Conservation (phyloP, 129 eudicot species). For the Lonicera japonica region DNA sequence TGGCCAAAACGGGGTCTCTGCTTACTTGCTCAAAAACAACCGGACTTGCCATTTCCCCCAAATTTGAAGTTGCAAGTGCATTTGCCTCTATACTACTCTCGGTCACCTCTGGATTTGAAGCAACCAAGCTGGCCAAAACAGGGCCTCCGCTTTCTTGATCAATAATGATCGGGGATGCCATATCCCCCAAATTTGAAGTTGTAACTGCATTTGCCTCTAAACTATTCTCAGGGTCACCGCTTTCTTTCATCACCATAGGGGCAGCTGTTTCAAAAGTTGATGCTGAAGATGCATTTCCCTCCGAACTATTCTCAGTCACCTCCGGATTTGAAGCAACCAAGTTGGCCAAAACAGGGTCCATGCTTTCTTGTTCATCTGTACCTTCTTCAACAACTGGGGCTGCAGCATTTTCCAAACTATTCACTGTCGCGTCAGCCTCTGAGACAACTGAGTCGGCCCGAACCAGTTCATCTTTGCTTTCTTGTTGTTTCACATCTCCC, state of each 20-base stretch:
- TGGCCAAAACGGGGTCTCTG: too few species aligned
- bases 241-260: neutral
- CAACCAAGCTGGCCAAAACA: neutral
- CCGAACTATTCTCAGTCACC: neutral
- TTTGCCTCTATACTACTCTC: neutral
- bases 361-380: conserved; percentile 8
- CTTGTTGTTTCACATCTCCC: neutral
- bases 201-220: neutral
- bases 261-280: neutral
- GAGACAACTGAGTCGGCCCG: neutral
- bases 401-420: neutral
- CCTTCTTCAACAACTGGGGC: neutral
- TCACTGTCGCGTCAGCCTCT: neutral
- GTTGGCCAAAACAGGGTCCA: neutral
- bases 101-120: neutral
- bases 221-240: neutral
- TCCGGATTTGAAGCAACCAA: neutral
- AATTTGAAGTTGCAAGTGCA: neutral
- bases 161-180: too few species aligned
- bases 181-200: neutral
- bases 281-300: neutral
- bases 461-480: neutral
- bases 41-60: neutral
- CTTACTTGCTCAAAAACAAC: too few species aligned
- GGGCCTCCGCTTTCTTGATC: too few species aligned